Conservation (phyloP, 306 rosid genomes). For the Luffa aegyptiaca region DNA sequence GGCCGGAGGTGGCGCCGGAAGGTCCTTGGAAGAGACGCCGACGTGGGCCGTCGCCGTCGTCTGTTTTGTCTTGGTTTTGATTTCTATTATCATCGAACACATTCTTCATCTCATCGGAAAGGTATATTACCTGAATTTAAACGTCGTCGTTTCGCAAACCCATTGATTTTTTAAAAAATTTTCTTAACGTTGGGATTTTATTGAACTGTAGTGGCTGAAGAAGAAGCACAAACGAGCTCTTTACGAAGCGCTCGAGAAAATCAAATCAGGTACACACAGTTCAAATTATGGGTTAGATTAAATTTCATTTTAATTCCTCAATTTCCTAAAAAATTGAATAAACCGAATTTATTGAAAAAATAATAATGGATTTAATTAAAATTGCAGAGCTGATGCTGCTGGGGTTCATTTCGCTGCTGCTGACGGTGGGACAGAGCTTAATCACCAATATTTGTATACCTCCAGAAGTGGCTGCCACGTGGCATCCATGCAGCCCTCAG, state of each 20-base stretch:
- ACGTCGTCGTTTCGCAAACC: background rate
- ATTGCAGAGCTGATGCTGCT: conserved; percentile 69
- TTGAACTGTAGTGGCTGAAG: conserved; percentile 57
- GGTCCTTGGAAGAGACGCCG: conserved; percentile 67
- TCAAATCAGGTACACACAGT: conserved; percentile 51
- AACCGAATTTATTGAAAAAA: too few species aligned
- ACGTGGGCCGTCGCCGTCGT: conserved; percentile 94
- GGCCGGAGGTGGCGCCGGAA: conserved; percentile 28
- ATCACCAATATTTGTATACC: conserved; percentile 69
- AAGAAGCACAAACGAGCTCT: conserved; percentile 67
- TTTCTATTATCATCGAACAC: conserved; percentile 73
- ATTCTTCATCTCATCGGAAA: conserved; percentile 61
- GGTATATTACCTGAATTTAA: conserved; percentile 13
- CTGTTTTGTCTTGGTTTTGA: conserved; percentile 56
- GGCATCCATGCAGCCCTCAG: conserved; percentile 57
- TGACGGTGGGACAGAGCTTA: conserved; percentile 51
- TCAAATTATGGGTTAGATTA: too few species aligned
- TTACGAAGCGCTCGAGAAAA: conserved; percentile 53
- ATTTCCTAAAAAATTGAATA: too few species aligned
- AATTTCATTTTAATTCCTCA: too few species aligned
- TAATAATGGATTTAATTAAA: too few species aligned
- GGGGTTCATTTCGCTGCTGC: conserved; percentile 79
- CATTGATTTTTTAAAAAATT: background rate
- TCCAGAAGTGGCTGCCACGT: conserved; percentile 29
- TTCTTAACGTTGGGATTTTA: background rate